phyloP scores from a whole-genome alignment of 169 alveolate genomes.

The Eimeria acervulina region DNA sequence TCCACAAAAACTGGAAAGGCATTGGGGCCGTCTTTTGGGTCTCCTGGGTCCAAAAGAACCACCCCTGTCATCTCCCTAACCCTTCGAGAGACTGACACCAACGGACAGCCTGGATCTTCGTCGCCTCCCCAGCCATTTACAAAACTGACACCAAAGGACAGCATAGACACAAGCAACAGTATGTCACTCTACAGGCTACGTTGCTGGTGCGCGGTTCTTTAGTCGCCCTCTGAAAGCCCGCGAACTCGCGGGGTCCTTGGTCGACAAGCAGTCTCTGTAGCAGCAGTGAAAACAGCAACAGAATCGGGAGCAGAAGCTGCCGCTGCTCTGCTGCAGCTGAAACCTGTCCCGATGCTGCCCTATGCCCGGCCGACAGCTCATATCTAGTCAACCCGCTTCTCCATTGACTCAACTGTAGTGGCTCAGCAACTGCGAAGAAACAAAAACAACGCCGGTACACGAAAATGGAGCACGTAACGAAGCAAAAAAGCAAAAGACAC shows the following conservation, averaged over 20 bases:
- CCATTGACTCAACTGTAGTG: slow-evolving; percentile 72
- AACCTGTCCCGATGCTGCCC: slow-evolving; percentile 41
- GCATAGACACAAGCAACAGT: slow-evolving; percentile 1
- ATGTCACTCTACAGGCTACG: not conserved
- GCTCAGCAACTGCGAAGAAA: slow-evolving; percentile 34
- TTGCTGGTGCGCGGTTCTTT: not conserved
- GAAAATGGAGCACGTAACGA: not conserved
- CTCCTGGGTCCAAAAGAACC: not conserved
- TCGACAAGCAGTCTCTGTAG: slow-evolving; percentile 5
- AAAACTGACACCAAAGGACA: not conserved
- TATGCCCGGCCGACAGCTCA: not conserved
- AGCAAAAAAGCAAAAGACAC: not conserved
- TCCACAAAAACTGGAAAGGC: not conserved
- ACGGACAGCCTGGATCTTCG: not conserved
- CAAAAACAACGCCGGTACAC: not conserved
- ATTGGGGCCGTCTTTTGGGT: not conserved
- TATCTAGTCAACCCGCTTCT: not conserved
- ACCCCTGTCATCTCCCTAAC: slow-evolving; percentile 3
- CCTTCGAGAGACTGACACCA: not conserved
- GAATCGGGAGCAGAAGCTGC: slow-evolving; percentile 41
- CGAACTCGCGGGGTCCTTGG: slow-evolving; percentile 49
- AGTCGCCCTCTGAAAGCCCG: not conserved
- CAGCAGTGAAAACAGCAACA: not conserved
- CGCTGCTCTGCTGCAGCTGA: slow-evolving; percentile 58
- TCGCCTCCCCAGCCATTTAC: not conserved